Evolutionary conservation across 2,329 filamentous ascomycete species (phyloP).

Genomic region (Geosmithia morbida): DNA sequence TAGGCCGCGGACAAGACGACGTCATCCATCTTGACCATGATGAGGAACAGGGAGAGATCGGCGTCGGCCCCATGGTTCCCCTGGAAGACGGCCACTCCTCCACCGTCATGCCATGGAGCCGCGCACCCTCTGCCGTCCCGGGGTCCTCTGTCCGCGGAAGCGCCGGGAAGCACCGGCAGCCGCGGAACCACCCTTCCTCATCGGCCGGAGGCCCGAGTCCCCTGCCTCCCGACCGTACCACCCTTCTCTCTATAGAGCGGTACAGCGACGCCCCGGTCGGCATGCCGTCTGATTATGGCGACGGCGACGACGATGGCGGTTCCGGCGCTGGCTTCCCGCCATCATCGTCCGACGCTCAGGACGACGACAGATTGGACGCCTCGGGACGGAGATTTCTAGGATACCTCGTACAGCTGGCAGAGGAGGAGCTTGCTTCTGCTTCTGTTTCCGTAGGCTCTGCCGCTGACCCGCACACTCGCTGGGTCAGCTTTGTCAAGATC

Average conservation of each 20-base stretch:
- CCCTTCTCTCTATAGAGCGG: conserved; percentile 25
- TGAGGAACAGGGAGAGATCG: conserved; percentile 17
- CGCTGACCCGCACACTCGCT: conserved; percentile 19
- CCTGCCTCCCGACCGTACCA: conserved; percentile 20
- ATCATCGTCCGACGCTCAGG: no score
- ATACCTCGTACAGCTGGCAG: conserved; percentile 23
- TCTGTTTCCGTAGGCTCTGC: conserved; percentile 8
- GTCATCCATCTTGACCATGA: conserved; percentile 11
- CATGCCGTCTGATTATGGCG: not conserved
- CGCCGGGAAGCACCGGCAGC: conserved; percentile 13
- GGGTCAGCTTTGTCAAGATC: conserved; percentile 55
- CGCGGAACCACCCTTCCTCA: conserved; percentile 1
- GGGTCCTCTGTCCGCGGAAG: conserved; percentile 30
- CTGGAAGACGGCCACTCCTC: conserved; percentile 52
- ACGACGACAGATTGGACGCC: conserved; percentile 20
- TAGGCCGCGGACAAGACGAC: conserved; percentile 10
- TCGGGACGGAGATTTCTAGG: conserved; percentile 30
- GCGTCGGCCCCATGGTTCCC: conserved; percentile 37
- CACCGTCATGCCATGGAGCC: conserved; percentile 38
- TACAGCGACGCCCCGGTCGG: conserved; percentile 27
- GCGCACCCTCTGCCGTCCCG: conserved; percentile 26
- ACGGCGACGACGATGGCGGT: no score
- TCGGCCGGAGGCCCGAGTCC: conserved; percentile 18
- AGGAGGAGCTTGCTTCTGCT: no score
- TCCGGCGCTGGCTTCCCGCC: no score